Evolutionary conservation across 2,329 filamentous ascomycete genomes (phyloP).

Genomic region (Xylogone sp.): DNA sequence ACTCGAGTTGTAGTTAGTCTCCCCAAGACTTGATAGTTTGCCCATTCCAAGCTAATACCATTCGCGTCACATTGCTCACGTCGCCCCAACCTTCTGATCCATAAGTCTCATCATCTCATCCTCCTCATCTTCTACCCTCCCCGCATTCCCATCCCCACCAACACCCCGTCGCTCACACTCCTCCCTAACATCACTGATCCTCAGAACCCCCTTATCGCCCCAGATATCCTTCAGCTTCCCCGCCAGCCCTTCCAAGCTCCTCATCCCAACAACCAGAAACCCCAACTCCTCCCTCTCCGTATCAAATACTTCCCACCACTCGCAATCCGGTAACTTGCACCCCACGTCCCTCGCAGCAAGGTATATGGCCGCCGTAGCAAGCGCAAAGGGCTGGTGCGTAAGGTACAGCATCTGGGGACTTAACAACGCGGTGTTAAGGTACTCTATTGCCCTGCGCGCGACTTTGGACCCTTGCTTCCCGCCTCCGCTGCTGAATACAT

Average conservation of each 20-base stretch:
- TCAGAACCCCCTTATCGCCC: slow-evolving; percentile 18
- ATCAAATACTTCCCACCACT: slow-evolving; percentile 99
- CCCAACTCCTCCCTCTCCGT: slow-evolving; percentile 91
- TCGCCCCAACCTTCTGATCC: background rate
- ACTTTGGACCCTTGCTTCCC: slow-evolving; percentile 44
- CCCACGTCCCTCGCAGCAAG: slow-evolving; percentile 75
- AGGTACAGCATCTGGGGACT: slow-evolving; percentile 87
- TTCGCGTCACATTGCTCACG: background rate
- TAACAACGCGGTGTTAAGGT: slow-evolving; percentile 82
- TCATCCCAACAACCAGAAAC: slow-evolving; percentile 83
- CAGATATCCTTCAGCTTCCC: slow-evolving; percentile 18
- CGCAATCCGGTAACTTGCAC: slow-evolving; percentile 73
- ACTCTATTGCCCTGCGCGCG: slow-evolving; percentile 62
- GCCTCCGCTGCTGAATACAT: slow-evolving; percentile 50
- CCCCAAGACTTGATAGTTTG: too few relatives aligned
- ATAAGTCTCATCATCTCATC: slow-evolving; percentile 18
- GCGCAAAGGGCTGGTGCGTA: slow-evolving; percentile 81
- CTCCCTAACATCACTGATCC: slow-evolving; percentile 15
- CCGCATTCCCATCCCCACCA: slow-evolving; percentile 2
- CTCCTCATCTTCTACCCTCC: slow-evolving; percentile 22
- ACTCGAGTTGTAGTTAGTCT: too few relatives aligned
- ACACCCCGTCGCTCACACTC: slow-evolving; percentile 15
- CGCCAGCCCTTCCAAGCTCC: slow-evolving; percentile 65
- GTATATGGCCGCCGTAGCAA: slow-evolving; percentile 89
- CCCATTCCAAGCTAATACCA: background rate